These are phyloP conservation scores for Fusarium gaditjirri DNA, from an alignment of 2,329 filamentous ascomycete species.

Conservation along the genomic window DNA sequence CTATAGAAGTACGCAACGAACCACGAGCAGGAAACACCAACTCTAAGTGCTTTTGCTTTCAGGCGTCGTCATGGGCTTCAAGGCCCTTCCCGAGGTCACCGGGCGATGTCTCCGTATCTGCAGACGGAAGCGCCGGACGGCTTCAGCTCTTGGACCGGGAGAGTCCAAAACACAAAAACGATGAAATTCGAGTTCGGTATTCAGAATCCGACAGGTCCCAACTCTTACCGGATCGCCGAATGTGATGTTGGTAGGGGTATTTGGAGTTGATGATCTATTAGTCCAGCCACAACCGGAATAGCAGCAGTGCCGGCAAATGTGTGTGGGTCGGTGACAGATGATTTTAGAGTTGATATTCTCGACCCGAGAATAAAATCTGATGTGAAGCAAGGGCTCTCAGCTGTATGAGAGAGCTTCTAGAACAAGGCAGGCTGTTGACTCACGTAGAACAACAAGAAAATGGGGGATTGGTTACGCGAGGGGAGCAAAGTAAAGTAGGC, in stretches of 20 bases:
- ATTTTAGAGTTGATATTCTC: not conserved
- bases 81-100: slow-evolving; percentile 31
- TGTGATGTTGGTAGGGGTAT: slow-evolving; percentile 16
- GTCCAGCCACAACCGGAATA: slow-evolving; percentile 40
- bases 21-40: slow-evolving; percentile 9
- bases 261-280: slow-evolving; percentile 35
- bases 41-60: slow-evolving; percentile 15
- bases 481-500: slow-evolving; percentile 11
- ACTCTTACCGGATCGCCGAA: slow-evolving; percentile 5
- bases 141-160: slow-evolving; percentile 36
- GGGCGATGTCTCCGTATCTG: slow-evolving; percentile 34
- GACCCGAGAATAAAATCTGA: not conserved
- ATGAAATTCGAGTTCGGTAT: slow-evolving; percentile 6
- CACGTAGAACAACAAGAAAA: slow-evolving; percentile 15
- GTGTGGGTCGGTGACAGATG: slow-evolving; percentile 39
- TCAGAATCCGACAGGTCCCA: slow-evolving; percentile 7
- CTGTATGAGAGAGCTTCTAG: slow-evolving; percentile 2
- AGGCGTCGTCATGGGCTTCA: slow-evolving; percentile 27
- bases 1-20: not conserved
- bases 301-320: slow-evolving; percentile 27
- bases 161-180: slow-evolving; percentile 20
- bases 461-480: slow-evolving; percentile 23
- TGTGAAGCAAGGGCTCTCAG: slow-evolving; percentile 3
- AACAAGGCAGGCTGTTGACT: slow-evolving; percentile 3
- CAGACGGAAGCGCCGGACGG: slow-evolving; percentile 42